Conservation (phyloP, 2,329 filamentous ascomycete genomes). For the Penicillium verrucosum region DNA sequence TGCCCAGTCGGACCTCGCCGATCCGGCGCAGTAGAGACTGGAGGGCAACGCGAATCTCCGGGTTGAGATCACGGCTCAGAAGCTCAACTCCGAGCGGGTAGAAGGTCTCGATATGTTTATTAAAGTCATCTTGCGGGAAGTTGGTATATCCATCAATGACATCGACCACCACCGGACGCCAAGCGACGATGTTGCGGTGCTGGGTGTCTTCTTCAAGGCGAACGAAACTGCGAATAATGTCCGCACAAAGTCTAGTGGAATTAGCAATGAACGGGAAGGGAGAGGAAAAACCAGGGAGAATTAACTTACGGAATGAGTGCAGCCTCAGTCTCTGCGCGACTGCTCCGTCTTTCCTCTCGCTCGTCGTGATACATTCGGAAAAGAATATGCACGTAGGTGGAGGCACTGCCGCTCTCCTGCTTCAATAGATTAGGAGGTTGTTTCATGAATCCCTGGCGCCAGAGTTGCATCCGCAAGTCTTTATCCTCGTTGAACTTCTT, state of each 20-base stretch:
- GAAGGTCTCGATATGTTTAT: constrained; percentile 74
- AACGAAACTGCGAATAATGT: constrained; percentile 85
- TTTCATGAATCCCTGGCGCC: constrained; percentile 99
- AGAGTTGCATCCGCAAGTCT: constrained; percentile 87
- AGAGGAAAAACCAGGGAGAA: neutral
- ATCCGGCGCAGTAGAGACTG: constrained; percentile 75
- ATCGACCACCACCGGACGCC: constrained; percentile 94
- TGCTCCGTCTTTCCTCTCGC: constrained; percentile 74
- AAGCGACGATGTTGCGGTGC: constrained; percentile 93
- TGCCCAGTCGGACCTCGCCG: constrained; percentile 66
- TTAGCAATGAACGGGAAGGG: neutral
- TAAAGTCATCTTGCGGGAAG: constrained; percentile 78
- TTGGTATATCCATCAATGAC: constrained; percentile 88
- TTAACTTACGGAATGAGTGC: constrained; percentile 73
- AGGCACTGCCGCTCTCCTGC: constrained; percentile 88
- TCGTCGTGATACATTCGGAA: constrained; percentile 97
- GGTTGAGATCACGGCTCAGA: constrained; percentile 73
- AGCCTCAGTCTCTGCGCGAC: constrained; percentile 77
- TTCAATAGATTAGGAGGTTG: constrained; percentile 96
- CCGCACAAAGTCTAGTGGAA: constrained; percentile 67
- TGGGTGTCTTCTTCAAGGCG: constrained; percentile 91
- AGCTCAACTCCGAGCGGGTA: constrained; percentile 84
- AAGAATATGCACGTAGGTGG: constrained; percentile 92
- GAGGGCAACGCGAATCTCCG: constrained; percentile 74
- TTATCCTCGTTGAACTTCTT: constrained; percentile 98